Evolutionary conservation across 495 filamentous ascomycete genomes (phyloP).

Genomic region (Aspergillus ostianus): DNA sequence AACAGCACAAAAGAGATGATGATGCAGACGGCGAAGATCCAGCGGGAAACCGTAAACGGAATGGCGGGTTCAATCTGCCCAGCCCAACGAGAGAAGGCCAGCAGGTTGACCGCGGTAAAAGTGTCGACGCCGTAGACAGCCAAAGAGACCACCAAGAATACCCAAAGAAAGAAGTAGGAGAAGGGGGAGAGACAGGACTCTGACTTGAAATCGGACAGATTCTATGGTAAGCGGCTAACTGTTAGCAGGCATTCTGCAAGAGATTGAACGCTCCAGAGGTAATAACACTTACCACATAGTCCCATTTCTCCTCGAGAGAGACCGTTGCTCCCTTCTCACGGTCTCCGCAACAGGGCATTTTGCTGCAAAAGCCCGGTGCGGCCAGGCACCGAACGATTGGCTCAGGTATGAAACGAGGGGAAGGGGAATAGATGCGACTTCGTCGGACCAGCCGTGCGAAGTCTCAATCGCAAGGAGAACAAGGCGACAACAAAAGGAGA

Average conservation of each 20-base stretch:
- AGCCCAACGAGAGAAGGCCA: constrained; percentile 75
- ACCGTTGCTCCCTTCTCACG: constrained; percentile 63
- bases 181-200: constrained; percentile 70
- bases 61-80: constrained; percentile 67
- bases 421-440: constrained; percentile 23
- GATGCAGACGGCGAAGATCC: constrained; percentile 90
- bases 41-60: constrained; percentile 69
- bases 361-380: constrained; percentile 31
- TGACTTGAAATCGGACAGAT: constrained; percentile 82
- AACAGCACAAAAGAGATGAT: constrained; percentile 80
- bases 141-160: constrained; percentile 74
- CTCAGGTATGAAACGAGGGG: background rate
- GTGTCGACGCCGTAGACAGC: constrained; percentile 86
- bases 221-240: constrained; percentile 51
- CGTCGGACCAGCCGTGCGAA: constrained; percentile 45
- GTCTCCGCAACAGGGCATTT: constrained; percentile 73
- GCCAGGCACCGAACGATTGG: constrained; percentile 28
- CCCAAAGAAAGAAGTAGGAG: constrained; percentile 82
- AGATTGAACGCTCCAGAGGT: constrained; percentile 6
- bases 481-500: constrained; percentile 7
- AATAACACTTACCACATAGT: constrained; percentile 72
- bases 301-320: constrained; percentile 84
- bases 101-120: constrained; percentile 86
- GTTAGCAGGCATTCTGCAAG: constrained; percentile 13
- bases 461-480: constrained; percentile 20